Conservation (phyloP, 2,329 filamentous ascomycete species). For the Neofusicoccum laricinum region DNA sequence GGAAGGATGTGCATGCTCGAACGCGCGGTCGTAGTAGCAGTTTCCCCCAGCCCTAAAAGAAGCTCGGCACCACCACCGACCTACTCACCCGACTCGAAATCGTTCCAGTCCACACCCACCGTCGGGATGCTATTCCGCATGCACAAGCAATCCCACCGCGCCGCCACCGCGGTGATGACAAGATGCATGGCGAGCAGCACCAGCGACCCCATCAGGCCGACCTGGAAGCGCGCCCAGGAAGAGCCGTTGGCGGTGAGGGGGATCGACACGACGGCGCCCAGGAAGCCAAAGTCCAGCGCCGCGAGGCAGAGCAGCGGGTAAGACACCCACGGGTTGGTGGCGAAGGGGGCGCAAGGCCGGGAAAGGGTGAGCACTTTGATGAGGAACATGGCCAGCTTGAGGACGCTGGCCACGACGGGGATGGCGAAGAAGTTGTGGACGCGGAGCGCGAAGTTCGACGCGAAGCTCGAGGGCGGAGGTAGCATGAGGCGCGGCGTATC, state of each 20-base stretch:
- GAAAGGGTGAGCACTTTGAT: constrained; percentile 65
- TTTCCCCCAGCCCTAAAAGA: too few species aligned
- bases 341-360: constrained; percentile 69
- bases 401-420: constrained; percentile 31
- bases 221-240: background rate
- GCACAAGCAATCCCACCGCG: constrained; percentile 30
- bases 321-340: constrained; percentile 61
- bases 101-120: background rate
- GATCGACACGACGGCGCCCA: constrained; percentile 17
- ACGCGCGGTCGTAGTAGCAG: too few species aligned
- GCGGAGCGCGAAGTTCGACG: constrained; percentile 26
- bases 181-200: constrained; percentile 49
- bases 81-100: background rate
- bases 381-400: constrained; percentile 63
- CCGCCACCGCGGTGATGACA: constrained; percentile 39
- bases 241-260: background rate
- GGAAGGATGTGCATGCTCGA: too few species aligned
- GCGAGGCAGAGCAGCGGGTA: constrained; percentile 69
- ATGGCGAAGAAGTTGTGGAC: constrained; percentile 31
- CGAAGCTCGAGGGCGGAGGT: constrained; percentile 23
- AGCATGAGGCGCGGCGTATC: constrained; percentile 11
- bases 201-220: constrained; percentile 32
- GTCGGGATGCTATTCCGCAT: constrained; percentile 20
- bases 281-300: constrained; percentile 56
- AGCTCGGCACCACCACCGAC: background rate